A percentile compares a stretch with the other conserved stretches of the same genome.
phyloP scores from a whole-genome alignment of 169 alveolate genomes.

The Theileria annulata region DNA sequence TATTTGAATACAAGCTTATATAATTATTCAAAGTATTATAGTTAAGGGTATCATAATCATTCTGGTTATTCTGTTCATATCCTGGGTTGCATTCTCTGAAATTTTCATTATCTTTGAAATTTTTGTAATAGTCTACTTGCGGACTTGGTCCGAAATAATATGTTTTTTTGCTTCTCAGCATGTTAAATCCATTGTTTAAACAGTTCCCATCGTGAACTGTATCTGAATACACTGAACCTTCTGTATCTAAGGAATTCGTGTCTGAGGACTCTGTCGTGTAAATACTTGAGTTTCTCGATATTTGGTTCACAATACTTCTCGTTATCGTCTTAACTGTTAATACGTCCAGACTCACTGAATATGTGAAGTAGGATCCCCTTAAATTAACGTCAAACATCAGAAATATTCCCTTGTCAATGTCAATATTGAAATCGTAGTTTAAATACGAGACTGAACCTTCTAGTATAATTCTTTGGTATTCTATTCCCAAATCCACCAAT shows the following conservation, averaged over 20 bases:
- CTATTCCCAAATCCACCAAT: constrained; percentile 58
- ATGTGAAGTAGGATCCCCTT: constrained; percentile 19
- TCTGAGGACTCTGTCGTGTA: background rate
- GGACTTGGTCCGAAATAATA: background rate
- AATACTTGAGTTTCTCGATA: background rate
- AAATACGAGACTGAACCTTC: constrained; percentile 42
- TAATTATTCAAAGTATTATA: background rate
- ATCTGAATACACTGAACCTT: constrained; percentile 5
- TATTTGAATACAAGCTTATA: background rate
- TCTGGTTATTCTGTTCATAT: background rate
- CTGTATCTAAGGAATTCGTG: background rate
- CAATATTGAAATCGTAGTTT: constrained; percentile 45
- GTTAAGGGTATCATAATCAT: too few relatives aligned
- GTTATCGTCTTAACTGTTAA: constrained; percentile 24
- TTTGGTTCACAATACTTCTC: constrained; percentile 19
- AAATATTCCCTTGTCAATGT: constrained; percentile 14
- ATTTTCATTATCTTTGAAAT: background rate
- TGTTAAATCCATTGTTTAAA: background rate
- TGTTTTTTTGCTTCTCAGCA: background rate
- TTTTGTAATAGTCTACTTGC: background rate
- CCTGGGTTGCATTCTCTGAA: background rate
- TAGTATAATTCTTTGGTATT: constrained; percentile 31
- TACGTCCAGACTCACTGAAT: constrained; percentile 28
- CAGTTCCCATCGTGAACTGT: constrained; percentile 10
- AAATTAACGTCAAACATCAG: constrained; percentile 34